Base-by-base conservation (phyloP, 2,329 filamentous ascomycete species). In the Lomentospora prolificans region DNA sequence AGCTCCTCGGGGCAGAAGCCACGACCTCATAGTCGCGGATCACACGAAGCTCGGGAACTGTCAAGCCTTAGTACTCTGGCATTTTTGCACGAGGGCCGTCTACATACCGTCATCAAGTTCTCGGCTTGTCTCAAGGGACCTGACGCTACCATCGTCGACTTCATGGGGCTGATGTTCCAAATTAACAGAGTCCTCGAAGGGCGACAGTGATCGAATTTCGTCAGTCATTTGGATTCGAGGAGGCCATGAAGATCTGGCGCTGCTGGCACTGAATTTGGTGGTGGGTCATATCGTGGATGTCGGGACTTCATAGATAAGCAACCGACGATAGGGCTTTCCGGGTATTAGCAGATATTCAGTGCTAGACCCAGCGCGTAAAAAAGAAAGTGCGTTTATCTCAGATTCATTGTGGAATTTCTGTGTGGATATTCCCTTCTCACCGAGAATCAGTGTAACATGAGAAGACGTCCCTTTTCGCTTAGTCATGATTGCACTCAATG, bases 21-120 rank as follows among this genome's bases (percentile, higher is more conserved):
- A 56, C n/a, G 7, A 41, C 31, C n/a, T 56, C 54, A 51, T 39
- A 41, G 9, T 19, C 28, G 10, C 54, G 46, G 46, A 51, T 41
- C 22, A 56, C 46, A 3, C 33, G 46, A 12, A 56, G 31, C n/a
- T 51, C n/a, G 8, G 54, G 54, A n/a, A 31, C 54, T 56, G 24
- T 17, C 8, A 17, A 17, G 22, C 9, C 33, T 56, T n/a, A 55
- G 53, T 8, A 10, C 22, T n/a, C 17, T 4, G 17, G 10, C 8
- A 14, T 28, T n/a, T 50, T 14, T 50, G 14, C 6, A 50, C 10
- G 12, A 10, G 5, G 27, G 7, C 27, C 10, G 50, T 17, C n/a
- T 8, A 50, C 54, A 12, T 51, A 51, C 54, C 33, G 14, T 41
- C 46, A 6, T 17, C 9, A 27, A 44, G 10, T 27, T 41, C 51